Conservation (phyloP, 176 grass and related monocot species). For the Echinochloa phyllopogon region DNA sequence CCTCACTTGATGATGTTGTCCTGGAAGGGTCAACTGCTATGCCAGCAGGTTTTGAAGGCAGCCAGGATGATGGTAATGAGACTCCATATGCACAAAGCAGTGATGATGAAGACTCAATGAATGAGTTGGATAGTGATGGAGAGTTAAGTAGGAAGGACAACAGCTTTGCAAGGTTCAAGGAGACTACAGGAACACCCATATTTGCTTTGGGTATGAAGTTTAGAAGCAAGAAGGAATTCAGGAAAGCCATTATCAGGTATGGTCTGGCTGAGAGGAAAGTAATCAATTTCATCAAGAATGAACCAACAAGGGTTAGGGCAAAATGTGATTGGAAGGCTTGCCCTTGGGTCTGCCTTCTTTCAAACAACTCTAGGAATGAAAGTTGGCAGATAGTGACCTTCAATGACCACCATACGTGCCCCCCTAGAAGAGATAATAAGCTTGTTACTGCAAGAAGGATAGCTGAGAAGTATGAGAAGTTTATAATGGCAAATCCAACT, state of each 20-base stretch:
- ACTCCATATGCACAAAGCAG: background rate
- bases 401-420: background rate
- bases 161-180: background rate
- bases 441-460: conserved; percentile 2
- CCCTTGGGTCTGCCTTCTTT: conserved; percentile 15
- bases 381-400: conserved; percentile 9
- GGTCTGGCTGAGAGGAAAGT: conserved; percentile 3
- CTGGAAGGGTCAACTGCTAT: background rate
- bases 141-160: background rate
- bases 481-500: conserved; percentile 1
- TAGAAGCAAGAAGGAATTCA: background rate
- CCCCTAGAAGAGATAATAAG: background rate
- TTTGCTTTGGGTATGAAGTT: conserved; percentile 2
- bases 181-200: background rate
- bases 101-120: background rate
- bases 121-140: background rate
- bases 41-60: background rate
- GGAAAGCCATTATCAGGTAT: background rate
- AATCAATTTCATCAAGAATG: background rate
- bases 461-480: conserved; percentile 3
- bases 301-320: background rate
- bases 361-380: background rate
- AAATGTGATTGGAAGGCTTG: background rate
- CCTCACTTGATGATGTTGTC: background rate
- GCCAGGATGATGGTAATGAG: background rate